Evolutionary conservation across 2,329 filamentous ascomycete genomes (phyloP).

Genomic region (Alternaria consortialis): DNA sequence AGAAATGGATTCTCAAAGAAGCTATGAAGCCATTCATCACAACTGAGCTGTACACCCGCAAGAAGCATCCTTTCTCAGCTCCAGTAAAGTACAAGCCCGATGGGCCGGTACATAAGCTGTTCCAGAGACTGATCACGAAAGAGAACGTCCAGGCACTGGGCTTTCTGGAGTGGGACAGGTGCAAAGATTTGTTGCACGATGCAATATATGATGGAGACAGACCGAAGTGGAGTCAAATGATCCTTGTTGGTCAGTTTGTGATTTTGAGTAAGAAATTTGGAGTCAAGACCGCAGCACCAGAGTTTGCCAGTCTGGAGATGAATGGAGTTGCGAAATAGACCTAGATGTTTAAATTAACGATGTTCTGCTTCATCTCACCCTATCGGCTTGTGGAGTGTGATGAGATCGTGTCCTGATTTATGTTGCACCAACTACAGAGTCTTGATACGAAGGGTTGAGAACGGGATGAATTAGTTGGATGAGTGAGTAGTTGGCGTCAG

Average conservation of each 20-base stretch:
- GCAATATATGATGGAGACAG: conserved; percentile 23
- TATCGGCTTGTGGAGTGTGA: neutral
- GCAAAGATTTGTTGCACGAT: conserved; percentile 21
- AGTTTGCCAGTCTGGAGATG: neutral
- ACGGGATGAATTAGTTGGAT: no score
- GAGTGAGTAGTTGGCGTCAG: no score
- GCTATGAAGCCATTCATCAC: conserved; percentile 62
- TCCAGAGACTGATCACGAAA: conserved; percentile 38
- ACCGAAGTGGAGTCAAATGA: conserved; percentile 26
- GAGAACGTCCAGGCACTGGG: conserved; percentile 41
- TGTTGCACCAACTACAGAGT: no score
- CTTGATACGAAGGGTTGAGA: neutral
- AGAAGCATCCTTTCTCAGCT: conserved; percentile 61
- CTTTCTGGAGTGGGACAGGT: conserved; percentile 27
- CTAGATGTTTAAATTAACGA: neutral
- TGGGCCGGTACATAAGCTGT: conserved; percentile 56
- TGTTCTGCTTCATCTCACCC: neutral
- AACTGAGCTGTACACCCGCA: conserved; percentile 60
- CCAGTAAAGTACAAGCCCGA: conserved; percentile 54
- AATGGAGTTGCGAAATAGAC: neutral
- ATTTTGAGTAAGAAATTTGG: conserved; percentile 23
- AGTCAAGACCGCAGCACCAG: conserved; percentile 19
- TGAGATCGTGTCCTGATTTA: no score
- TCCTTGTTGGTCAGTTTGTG: conserved; percentile 29
- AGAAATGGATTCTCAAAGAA: conserved; percentile 64